Percentiles rank a stretch among this genome's conserved stretches.
These are phyloP conservation scores for Apium graveolens DNA, from an alignment of 129 eudicot species.

Conservation along the genomic window DNA sequence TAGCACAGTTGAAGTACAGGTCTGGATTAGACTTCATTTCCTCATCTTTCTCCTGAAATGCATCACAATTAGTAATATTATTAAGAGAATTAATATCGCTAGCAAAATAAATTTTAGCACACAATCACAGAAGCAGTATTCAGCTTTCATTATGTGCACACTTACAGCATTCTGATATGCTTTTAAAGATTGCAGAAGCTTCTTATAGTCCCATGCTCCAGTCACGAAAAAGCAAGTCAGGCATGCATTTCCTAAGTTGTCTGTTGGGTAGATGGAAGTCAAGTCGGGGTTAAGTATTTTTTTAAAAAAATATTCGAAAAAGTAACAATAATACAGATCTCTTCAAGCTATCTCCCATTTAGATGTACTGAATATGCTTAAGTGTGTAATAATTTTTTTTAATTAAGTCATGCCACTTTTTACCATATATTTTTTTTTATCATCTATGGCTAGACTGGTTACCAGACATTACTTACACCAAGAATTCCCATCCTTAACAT, in stretches of 20 bases:
- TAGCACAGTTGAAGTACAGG: constrained; percentile 78
- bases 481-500: constrained; percentile 92
- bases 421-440: not conserved
- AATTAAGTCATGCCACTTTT: not conserved
- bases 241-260: constrained; percentile 96
- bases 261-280: constrained; percentile 24
- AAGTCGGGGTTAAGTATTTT: not conserved
- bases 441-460: not conserved
- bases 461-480: constrained; percentile 63
- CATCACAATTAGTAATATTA: constrained; percentile 13
- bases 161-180: constrained; percentile 97
- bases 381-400: not conserved
- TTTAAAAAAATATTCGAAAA: not conserved
- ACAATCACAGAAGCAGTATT: not conserved
- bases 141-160: constrained; percentile 10
- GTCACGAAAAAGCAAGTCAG: constrained; percentile 86
- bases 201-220: constrained; percentile 87
- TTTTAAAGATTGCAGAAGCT: constrained; percentile 70
- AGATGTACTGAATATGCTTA: not conserved
- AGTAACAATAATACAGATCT: not conserved
- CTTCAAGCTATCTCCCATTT: not conserved
- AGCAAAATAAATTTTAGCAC: not conserved
- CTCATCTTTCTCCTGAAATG: constrained; percentile 86
- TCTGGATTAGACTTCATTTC: constrained; percentile 84
- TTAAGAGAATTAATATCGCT: not conserved